phyloP scores from a whole-genome alignment of 75 land plant genomes.

The Larix kaempferi region DNA sequence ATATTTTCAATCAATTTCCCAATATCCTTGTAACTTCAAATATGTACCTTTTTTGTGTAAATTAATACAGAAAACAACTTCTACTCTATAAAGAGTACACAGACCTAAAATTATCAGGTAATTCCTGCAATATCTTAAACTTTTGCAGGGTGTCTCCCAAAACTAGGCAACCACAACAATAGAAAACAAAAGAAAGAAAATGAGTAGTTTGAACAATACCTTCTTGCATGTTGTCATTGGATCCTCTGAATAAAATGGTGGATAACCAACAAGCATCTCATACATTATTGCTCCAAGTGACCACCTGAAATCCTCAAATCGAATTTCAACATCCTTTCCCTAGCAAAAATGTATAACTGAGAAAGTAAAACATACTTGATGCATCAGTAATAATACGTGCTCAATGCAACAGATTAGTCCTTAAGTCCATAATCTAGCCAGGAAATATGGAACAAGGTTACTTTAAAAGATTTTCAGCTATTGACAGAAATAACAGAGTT shows the following conservation, averaged over 20 bases:
- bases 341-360: not conserved
- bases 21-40: not conserved
- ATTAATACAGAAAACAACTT: not conserved
- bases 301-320: slow-evolving; percentile 62
- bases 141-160: not conserved
- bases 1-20: not conserved
- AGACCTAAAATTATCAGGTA: not conserved
- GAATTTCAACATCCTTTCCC: not conserved
- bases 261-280: slow-evolving; percentile 99
- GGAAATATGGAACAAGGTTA: not conserved
- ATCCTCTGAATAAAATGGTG: slow-evolving; percentile 97
- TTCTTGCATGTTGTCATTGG: slow-evolving; percentile 95
- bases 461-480: not conserved
- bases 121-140: not conserved
- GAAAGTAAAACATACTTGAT: not conserved
- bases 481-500: not conserved
- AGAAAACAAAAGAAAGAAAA: not conserved
- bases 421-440: not conserved
- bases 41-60: not conserved
- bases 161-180: not conserved
- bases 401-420: not conserved
- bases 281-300: slow-evolving; percentile 99
- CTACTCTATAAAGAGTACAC: not conserved
- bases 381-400: no score
- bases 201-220: slow-evolving; percentile 30